Evolutionary conservation across 257 asterid species (phyloP), one percentile per base, ranked within the genome.

Genomic region (Petrea volubilis): DNA sequence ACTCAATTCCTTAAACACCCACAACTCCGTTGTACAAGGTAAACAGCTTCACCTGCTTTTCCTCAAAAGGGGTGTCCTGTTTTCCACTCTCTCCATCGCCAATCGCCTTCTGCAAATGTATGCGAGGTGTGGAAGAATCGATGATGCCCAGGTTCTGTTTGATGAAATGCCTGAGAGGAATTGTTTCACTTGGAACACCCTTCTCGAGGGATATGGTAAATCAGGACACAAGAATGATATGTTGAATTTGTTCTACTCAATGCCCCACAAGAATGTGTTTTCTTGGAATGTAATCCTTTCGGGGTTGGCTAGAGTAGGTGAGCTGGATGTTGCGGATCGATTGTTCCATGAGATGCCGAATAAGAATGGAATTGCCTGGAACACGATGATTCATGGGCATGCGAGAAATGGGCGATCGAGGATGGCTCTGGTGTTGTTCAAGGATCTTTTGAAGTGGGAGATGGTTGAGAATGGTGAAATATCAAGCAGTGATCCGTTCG

Each of bases 91-190:
- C 64, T 82, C 77, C 75, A 70, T 88, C 6, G 88, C 91, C 66
- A 93, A 90, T 70, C 92, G 98, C 60, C 85, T 90, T 14, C 87
- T 90, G 10, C 98, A 93, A 5, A 89, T 91, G 96, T 90, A 90
- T 43, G 8, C 56, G 0, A 80, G 88, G 80, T 93, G 91, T 71
- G 94, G 92, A 7, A 74, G 70, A 49, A 41, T 86, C 7, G 28
- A 52, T 0, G 87, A 87, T 29, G 96, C 94, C 6, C 81, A 73
- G 0, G 71, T 57, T 2, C 73, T 90, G 91, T 93, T 93, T 17
- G 97, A 86, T 31, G 96, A 93, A 76, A 90, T 91, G 87, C 76
- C 90, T 68, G 71, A 80, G 0, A 82, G 90, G 75, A 93, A 89
- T 28, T 47, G 58, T 44, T 93, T 90, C 84, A 74, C 94, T 56